phyloP scores from a whole-genome alignment of 768 basidiomycete species.

The Podaxis sp. region DNA sequence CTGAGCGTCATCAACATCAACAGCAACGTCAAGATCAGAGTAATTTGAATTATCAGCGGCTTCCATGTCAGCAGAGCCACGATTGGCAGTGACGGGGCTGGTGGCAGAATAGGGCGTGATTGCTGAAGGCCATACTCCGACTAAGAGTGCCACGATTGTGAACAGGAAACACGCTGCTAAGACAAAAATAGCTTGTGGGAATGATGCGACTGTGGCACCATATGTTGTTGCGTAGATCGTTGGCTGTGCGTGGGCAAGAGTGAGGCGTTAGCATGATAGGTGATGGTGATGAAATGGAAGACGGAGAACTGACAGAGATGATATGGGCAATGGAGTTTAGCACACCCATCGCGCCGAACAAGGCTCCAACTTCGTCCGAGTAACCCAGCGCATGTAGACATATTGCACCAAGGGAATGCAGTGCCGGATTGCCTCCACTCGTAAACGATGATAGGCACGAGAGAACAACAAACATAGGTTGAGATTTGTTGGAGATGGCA shows the following conservation, averaged over 20 bases:
- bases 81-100: background rate
- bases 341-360: constrained; percentile 74
- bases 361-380: constrained; percentile 50
- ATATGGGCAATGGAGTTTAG: constrained; percentile 66
- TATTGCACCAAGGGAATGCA: constrained; percentile 71
- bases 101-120: constrained; percentile 1
- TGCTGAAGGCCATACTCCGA: constrained; percentile 29
- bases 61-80: background rate
- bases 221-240: constrained; percentile 69
- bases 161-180: constrained; percentile 57
- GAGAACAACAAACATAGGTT: constrained; percentile 53
- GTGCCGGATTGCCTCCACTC: constrained; percentile 65
- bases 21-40: background rate
- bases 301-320: constrained; percentile 43
- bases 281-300: background rate
- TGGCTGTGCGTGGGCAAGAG: constrained; percentile 45
- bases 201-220: constrained; percentile 58
- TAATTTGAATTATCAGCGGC: background rate
- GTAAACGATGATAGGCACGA: constrained; percentile 67
- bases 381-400: constrained; percentile 56
- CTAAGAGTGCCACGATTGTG: constrained; percentile 46
- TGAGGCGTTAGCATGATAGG: background rate
- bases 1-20: background rate
- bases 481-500: constrained; percentile 48
- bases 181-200: constrained; percentile 69